phyloP scores from a whole-genome alignment of 2,329 filamentous ascomycete species.

The Penicillium sp. region DNA sequence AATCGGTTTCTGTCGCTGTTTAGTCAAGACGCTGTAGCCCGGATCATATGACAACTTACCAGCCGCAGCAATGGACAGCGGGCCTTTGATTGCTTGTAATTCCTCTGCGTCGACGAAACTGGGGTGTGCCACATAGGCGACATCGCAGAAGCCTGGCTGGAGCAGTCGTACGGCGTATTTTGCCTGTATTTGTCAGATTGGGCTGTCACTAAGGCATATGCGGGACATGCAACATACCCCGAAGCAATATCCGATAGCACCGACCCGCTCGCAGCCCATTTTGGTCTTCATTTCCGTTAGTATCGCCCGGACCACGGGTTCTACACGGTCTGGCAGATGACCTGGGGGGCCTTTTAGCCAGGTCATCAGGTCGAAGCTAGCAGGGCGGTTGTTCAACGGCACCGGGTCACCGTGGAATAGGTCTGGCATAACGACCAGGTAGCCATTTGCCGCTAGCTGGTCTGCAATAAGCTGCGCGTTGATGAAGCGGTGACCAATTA shows the following conservation, averaged over 20 bases:
- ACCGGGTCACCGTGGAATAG: conserved; percentile 19
- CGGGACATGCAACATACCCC: conserved; percentile 6
- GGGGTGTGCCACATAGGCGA: conserved; percentile 69
- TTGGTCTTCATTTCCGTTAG: conserved; percentile 14
- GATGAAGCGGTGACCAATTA: conserved; percentile 20
- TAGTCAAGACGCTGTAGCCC: background rate
- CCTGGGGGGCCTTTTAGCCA: conserved; percentile 19
- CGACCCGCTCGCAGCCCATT: conserved; percentile 16
- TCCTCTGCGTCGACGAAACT: conserved; percentile 66
- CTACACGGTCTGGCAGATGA: conserved; percentile 13
- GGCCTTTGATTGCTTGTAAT: conserved; percentile 59
- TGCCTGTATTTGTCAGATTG: conserved; percentile 5
- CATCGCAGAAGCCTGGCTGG: conserved; percentile 55
- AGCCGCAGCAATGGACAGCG: conserved; percentile 60
- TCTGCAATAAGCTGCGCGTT: conserved; percentile 21
- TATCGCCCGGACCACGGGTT: conserved; percentile 15
- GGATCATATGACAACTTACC: conserved; percentile 10
- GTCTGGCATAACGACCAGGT: conserved; percentile 21
- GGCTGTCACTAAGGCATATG: background rate
- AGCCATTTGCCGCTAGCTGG: conserved; percentile 19
- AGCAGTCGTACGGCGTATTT: conserved; percentile 68
- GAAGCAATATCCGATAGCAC: conserved; percentile 20
- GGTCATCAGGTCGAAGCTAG: conserved; percentile 13
- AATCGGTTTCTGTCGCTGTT: conserved; percentile 50
- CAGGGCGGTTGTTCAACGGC: conserved; percentile 15